Base-by-base conservation (phyloP, 2,329 filamentous ascomycete genomes). In the Penicillium sp. region DNA sequence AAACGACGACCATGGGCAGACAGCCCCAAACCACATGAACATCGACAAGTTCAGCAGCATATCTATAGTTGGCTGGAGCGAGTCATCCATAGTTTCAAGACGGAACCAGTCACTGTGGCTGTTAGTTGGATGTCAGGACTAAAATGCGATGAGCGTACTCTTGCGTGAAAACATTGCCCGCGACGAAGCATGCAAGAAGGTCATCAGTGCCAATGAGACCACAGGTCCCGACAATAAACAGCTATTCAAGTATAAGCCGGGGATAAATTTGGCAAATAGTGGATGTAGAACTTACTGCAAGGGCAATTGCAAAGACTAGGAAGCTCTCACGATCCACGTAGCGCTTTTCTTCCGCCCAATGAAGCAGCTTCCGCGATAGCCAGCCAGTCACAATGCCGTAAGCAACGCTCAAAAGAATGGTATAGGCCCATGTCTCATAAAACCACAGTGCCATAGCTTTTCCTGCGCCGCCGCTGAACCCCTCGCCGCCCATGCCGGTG, bases 31-130 rank as follows among this genome's bases (percentile, higher is more conserved):
- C 88, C 87, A 95, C 64, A 94, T 78, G 61, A 95, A 95, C 26
- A 95, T 76, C 12, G 81, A 73, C 3, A 93, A 78, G 57, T 95
- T 95, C 40, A 95, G 80, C 2, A 95, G 73, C 87, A 95, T 94
- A 60, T 95, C 88, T 30, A 95, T 84, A 0, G 88, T 95, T 0
- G 88, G 88, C 59, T 95, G 88, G n/a, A 95, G 74, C 2, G 85
- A 89, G 60, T 95, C 90, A 51, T 95, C 89, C 52, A 83, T 70
- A 0, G 89, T 95, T 61, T 93, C 85, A 1, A 90, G 70, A 0
- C 89, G 82, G 64, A 95, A 95, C 87, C 86, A 93, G 64, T 94
- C 87, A 59, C 72, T 73, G 23, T n/a, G 16, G n/a, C 10, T 26
- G 31, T 47, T 28, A 52, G 57, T 37, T 45, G 48, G 32, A 15